phyloP scores from a whole-genome alignment of 169 alveolate species.

The Eimeria necatrix region DNA sequence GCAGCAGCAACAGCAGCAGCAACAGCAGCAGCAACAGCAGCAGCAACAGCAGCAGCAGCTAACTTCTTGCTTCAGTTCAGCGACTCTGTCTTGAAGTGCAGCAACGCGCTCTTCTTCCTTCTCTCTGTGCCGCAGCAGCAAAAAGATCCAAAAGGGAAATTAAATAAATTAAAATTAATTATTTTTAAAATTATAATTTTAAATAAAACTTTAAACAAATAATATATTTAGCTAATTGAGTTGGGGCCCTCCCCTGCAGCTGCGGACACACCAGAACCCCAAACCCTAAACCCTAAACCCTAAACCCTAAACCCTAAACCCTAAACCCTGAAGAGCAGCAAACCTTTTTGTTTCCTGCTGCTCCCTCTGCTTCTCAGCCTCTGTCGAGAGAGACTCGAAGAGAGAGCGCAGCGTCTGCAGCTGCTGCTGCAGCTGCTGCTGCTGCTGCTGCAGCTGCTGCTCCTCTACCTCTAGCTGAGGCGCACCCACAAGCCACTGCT shows the following conservation, averaged over 20 bases:
- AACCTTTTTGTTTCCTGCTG: not conserved
- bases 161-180: no score
- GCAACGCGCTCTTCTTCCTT: not conserved
- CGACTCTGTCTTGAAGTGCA: not conserved
- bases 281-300: no score
- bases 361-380: not conserved
- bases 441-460: not conserved
- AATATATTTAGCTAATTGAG: no score
- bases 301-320: no score
- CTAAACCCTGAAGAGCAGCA: no score
- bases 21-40: conserved; percentile 44
- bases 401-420: not conserved
- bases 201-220: no score
- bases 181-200: no score
- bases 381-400: not conserved
- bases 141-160: not conserved
- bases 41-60: conserved; percentile 6
- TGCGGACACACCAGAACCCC: no score
- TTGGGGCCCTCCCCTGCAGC: no score
- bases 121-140: not conserved
- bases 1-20: conserved; percentile 21
- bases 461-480: not conserved
- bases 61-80: not conserved
- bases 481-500: no score
- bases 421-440: conserved; percentile 24